These are phyloP conservation scores for Pseudonitzschia multistriata DNA, from an alignment of 108 stramenopile genomes.

Conservation along the genomic window DNA sequence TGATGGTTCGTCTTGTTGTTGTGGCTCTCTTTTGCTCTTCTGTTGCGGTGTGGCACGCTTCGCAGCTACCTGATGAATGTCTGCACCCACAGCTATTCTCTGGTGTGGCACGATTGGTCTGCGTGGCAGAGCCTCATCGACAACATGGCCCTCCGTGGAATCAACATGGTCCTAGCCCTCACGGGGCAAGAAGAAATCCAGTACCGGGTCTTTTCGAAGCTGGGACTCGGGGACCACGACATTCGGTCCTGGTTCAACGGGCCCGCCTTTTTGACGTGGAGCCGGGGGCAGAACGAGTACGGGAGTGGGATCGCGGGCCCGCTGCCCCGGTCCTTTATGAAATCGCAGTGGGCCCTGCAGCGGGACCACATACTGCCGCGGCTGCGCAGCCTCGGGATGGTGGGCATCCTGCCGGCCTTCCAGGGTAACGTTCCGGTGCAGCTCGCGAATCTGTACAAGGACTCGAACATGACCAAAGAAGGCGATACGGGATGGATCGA, in stretches of 20 bases:
- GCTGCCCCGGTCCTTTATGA: conserved; percentile 39
- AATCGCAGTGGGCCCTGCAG: conserved; percentile 40
- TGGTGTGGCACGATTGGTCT: conserved; percentile 43
- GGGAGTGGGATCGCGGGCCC: conserved; percentile 43
- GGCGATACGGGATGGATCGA: conserved; percentile 51
- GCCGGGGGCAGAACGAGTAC: conserved; percentile 50
- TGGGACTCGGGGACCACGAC: conserved; percentile 40
- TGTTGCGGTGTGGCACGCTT: neutral
- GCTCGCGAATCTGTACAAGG: conserved; percentile 29
- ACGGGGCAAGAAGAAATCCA: conserved; percentile 58
- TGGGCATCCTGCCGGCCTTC: conserved; percentile 49
- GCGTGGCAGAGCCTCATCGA: conserved; percentile 47
- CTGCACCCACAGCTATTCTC: conserved; percentile 50
- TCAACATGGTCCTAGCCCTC: conserved; percentile 44
- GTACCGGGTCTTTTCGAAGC: conserved; percentile 32
- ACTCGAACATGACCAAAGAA: conserved; percentile 43
- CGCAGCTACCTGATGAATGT: conserved; percentile 46
- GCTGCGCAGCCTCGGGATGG: conserved; percentile 40
- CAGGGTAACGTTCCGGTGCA: conserved; percentile 53
- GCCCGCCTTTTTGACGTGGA: conserved; percentile 54
- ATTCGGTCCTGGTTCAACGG: conserved; percentile 60
- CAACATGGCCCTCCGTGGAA: conserved; percentile 45
- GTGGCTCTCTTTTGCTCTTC: neutral
- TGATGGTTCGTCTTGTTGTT: neutral
- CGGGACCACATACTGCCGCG: conserved; percentile 40